Evolutionary conservation across 768 basidiomycete genomes (phyloP).

Genomic region (Porphyrellus cyaneotinctus): DNA sequence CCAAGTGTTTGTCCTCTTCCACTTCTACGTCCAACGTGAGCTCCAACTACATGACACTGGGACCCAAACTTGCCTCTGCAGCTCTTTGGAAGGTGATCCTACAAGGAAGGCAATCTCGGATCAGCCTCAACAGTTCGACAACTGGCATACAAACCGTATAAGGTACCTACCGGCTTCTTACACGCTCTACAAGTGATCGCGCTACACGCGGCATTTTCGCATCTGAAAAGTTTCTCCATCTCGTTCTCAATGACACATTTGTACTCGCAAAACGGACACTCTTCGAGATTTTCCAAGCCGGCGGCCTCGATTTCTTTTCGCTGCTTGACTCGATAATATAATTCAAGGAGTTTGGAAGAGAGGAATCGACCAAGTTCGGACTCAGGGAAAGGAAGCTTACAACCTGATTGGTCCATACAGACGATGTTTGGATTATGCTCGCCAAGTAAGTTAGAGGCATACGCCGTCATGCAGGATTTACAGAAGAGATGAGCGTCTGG

Average conservation of each 20-base stretch:
- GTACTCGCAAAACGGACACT: constrained; percentile 90
- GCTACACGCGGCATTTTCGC: constrained; percentile 61
- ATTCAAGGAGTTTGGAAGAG: constrained; percentile 55
- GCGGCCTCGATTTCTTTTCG: constrained; percentile 78
- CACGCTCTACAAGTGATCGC: constrained; percentile 77
- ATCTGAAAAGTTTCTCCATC: constrained; percentile 57
- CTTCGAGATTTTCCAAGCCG: constrained; percentile 74
- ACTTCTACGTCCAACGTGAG: constrained; percentile 45
- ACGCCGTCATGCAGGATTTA: constrained; percentile 59
- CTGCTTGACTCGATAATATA: constrained; percentile 74
- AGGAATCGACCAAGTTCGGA: constrained; percentile 70
- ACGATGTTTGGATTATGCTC: constrained; percentile 55
- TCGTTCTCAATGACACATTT: constrained; percentile 71
- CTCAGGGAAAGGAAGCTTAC: constrained; percentile 61
- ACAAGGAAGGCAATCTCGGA: not conserved
- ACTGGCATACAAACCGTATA: not conserved
- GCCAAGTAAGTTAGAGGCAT: constrained; percentile 65
- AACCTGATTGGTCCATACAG: constrained; percentile 83
- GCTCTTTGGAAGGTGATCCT: constrained; percentile 80
- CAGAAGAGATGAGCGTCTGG: constrained; percentile 90
- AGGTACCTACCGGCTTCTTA: constrained; percentile 57
- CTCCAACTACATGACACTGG: not conserved
- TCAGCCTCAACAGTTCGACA: not conserved
- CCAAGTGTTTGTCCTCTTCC: constrained; percentile 69
- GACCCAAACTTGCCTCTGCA: constrained; percentile 55